A percentile compares a stretch with the other conserved stretches of the same genome.
Evolutionary conservation across 768 basidiomycete genomes (phyloP).

Genomic region (Pleurotus platypus): DNA sequence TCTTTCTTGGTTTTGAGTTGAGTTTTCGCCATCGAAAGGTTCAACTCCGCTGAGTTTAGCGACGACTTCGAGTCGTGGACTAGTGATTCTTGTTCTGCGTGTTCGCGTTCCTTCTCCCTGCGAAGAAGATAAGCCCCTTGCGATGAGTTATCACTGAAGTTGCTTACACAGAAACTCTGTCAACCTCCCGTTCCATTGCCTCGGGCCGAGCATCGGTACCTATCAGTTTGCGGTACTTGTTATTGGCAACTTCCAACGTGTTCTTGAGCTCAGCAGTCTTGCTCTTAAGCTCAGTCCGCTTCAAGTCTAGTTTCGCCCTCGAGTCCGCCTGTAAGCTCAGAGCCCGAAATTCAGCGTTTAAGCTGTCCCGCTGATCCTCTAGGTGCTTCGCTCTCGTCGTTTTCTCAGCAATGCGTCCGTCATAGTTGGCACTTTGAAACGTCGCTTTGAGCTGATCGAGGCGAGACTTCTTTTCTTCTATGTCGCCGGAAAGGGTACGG

Average conservation of each 20-base stretch:
- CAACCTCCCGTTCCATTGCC: conserved; percentile 73
- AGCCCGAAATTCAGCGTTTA: conserved; percentile 67
- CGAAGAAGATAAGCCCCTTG: background rate
- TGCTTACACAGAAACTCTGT: conserved; percentile 53
- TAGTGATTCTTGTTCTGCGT: conserved; percentile 41
- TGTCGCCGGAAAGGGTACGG: conserved; percentile 51
- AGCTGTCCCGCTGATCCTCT: conserved; percentile 65
- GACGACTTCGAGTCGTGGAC: conserved; percentile 46
- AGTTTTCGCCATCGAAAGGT: conserved; percentile 52
- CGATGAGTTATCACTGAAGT: background rate
- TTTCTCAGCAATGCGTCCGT: conserved; percentile 58
- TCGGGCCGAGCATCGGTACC: conserved; percentile 55
- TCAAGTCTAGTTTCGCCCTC: conserved; percentile 75
- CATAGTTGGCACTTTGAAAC: conserved; percentile 58
- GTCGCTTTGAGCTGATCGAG: conserved; percentile 58
- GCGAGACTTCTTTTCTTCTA: conserved; percentile 64
- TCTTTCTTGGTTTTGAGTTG: conserved; percentile 60
- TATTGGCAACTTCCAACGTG: conserved; percentile 59
- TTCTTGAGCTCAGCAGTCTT: conserved; percentile 66
- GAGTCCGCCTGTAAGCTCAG: conserved; percentile 78
- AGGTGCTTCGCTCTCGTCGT: conserved; percentile 48
- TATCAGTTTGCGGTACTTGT: conserved; percentile 64
- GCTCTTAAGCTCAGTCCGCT: conserved; percentile 60
- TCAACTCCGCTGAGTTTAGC: conserved; percentile 62
- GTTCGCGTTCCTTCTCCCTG: conserved; percentile 70